Percentiles rank a stretch among this genome's conserved stretches.
phyloP scores from a whole-genome alignment of 163 green algal species.

The Prototheca wickerhamii region DNA sequence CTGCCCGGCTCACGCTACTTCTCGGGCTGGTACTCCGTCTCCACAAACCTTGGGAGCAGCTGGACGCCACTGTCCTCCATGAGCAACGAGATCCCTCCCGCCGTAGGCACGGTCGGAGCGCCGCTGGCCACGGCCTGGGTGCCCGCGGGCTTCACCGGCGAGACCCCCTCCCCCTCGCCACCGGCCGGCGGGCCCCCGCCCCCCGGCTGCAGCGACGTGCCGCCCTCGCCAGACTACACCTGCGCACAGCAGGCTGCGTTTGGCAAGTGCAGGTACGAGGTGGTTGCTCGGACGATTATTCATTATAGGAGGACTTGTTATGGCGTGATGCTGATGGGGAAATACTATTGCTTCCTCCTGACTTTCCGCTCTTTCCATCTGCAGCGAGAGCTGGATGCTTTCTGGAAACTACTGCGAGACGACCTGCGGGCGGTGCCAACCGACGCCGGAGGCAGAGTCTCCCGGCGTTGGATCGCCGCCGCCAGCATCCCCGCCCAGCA shows the following conservation, averaged over 20 bases:
- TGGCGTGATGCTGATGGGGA: too few relatives aligned
- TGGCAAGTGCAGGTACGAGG: too few relatives aligned
- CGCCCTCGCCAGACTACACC: conserved; percentile 1
- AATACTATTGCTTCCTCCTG: too few relatives aligned
- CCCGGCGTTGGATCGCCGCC: too few relatives aligned
- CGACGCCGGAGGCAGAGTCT: too few relatives aligned
- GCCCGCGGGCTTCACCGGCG: background rate
- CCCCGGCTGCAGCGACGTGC: conserved; percentile 16
- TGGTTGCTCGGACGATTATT: too few relatives aligned
- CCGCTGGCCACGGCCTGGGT: conserved; percentile 1
- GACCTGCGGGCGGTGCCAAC: background rate
- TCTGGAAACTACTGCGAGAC: conserved; percentile 11
- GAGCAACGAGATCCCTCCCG: background rate
- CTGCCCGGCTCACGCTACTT: conserved; percentile 27
- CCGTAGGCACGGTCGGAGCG: background rate
- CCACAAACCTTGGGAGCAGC: background rate
- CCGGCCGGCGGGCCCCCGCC: background rate
- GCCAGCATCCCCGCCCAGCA: too few relatives aligned
- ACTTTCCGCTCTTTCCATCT: too few relatives aligned
- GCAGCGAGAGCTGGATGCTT: conserved; percentile 24
- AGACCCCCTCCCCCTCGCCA: background rate
- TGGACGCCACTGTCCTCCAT: background rate
- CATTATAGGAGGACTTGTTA: too few relatives aligned
- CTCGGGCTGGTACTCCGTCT: conserved; percentile 20
- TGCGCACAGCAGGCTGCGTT: conserved; percentile 13